Evolutionary conservation across 495 filamentous ascomycete genomes (phyloP).

Genomic region (Penicillium soppii): DNA sequence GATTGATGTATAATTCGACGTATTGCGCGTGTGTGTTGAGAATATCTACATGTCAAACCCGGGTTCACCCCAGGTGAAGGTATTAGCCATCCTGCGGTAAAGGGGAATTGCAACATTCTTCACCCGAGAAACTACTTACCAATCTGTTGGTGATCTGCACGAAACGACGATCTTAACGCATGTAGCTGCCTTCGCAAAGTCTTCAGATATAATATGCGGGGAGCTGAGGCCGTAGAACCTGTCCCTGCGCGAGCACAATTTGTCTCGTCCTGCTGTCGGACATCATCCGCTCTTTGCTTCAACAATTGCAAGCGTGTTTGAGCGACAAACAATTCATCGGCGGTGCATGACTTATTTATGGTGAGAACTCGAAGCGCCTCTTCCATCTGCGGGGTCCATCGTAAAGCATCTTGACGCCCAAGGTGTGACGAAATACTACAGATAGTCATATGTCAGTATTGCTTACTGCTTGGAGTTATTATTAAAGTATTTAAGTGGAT

Average conservation of each 20-base stretch:
- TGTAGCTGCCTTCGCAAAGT: slow-evolving; percentile 22
- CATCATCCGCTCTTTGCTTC: slow-evolving; percentile 21
- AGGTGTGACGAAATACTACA: slow-evolving; percentile 30
- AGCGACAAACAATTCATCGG: slow-evolving; percentile 23
- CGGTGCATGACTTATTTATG: slow-evolving; percentile 13
- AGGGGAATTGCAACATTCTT: neutral
- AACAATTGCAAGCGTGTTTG: slow-evolving; percentile 30
- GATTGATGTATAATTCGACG: slow-evolving; percentile 38
- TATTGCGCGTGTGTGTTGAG: slow-evolving; percentile 33
- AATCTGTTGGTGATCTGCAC: slow-evolving; percentile 9
- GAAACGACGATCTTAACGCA: slow-evolving; percentile 18
- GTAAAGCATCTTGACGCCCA: slow-evolving; percentile 23
- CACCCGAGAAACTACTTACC: slow-evolving; percentile 13
- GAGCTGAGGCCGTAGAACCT: slow-evolving; percentile 8
- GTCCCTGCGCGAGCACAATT: slow-evolving; percentile 7
- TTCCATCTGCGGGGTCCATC: slow-evolving; percentile 32
- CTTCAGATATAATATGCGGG: slow-evolving; percentile 26
- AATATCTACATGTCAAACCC: slow-evolving; percentile 18
- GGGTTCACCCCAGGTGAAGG: neutral
- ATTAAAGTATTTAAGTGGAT: too few relatives aligned
- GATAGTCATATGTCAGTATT: slow-evolving; percentile 7
- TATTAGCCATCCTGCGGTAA: slow-evolving; percentile 1
- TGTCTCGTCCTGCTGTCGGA: slow-evolving; percentile 26
- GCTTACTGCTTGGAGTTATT: neutral
- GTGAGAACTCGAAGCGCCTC: slow-evolving; percentile 22